A percentile compares a stretch with the other conserved stretches of the same genome.
phyloP scores from a whole-genome alignment of 1,284 basidiomycete species.

The Phellopilus nigrolimitatus region DNA sequence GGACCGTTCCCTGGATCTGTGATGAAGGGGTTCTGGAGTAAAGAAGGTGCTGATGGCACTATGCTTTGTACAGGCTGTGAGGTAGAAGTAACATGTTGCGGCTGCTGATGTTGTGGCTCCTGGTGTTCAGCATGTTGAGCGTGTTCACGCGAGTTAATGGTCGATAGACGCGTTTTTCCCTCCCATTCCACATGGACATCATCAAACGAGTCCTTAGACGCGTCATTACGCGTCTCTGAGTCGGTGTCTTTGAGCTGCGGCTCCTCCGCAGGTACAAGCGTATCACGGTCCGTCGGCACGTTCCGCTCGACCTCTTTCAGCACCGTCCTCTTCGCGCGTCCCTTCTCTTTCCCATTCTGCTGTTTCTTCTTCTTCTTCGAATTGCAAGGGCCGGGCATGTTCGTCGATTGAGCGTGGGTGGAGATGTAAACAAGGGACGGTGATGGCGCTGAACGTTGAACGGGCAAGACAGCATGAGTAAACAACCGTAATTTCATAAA shows the following conservation, averaged over 20 bases:
- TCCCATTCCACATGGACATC: too few species aligned
- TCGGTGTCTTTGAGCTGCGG: slow-evolving; percentile 12
- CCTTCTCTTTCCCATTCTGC: slow-evolving; percentile 32
- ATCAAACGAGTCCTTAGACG: too few species aligned
- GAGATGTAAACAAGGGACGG: background rate
- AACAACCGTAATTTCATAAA: too few species aligned
- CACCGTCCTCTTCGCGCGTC: slow-evolving; percentile 20
- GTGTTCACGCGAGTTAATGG: too few species aligned
- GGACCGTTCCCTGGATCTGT: slow-evolving; percentile 73
- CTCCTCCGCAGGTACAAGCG: background rate
- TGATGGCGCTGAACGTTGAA: background rate
- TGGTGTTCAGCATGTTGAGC: too few species aligned
- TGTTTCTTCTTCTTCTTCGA: slow-evolving; percentile 37
- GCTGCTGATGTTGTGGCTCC: too few species aligned
- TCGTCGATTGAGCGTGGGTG: background rate
- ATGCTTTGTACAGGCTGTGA: too few species aligned
- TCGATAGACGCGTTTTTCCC: too few species aligned
- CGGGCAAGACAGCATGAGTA: too few species aligned
- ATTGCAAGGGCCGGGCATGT: slow-evolving; percentile 47
- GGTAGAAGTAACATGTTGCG: too few species aligned
- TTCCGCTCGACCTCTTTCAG: slow-evolving; percentile 6
- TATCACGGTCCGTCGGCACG: background rate
- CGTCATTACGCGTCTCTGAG: background rate
- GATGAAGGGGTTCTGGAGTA: slow-evolving; percentile 47
- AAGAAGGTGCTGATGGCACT: background rate